A percentile compares a stretch with the other conserved stretches of the same genome.
Conservation (phyloP, 129 eudicot genomes). For the Ambrosia trifida region DNA sequence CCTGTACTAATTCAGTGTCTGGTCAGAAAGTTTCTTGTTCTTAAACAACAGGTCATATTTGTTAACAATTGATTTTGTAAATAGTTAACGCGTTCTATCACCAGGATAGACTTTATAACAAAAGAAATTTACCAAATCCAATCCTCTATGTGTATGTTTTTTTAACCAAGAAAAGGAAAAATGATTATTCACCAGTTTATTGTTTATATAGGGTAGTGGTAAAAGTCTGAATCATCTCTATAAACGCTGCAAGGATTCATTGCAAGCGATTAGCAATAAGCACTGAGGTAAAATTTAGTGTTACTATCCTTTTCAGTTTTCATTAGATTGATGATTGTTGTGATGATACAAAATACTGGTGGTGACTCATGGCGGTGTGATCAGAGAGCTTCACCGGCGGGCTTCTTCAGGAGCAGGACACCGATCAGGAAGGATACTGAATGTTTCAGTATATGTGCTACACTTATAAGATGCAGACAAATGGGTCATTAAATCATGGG, state of each 20-base stretch:
- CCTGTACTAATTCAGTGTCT: no score
- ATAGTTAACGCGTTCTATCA: background rate
- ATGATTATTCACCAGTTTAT: background rate
- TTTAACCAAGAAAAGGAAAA: background rate
- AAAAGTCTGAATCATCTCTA: conserved; percentile 81
- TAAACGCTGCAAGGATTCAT: conserved; percentile 62
- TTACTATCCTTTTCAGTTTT: no score
- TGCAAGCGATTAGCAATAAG: conserved; percentile 67
- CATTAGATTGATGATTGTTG: background rate
- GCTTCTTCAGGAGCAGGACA: conserved; percentile 37
- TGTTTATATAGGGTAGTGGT: conserved; percentile 80
- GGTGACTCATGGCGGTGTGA: conserved; percentile 86
- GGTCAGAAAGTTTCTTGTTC: background rate
- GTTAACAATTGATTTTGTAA: background rate
- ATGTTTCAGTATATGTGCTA: conserved; percentile 60
- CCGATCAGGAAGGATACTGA: conserved; percentile 43
- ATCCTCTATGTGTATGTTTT: background rate
- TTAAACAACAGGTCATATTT: background rate
- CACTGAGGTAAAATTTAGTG: conserved; percentile 59
- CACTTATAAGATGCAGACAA: conserved; percentile 46
- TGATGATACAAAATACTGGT: background rate
- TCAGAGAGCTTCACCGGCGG: conserved; percentile 65
- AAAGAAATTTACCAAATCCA: background rate
- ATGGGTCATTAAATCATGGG: conserved; percentile 73
- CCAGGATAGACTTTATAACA: background rate